These are phyloP conservation scores for Flaveria floridana DNA, from an alignment of 140 eudicot species.

Conservation along the genomic window DNA sequence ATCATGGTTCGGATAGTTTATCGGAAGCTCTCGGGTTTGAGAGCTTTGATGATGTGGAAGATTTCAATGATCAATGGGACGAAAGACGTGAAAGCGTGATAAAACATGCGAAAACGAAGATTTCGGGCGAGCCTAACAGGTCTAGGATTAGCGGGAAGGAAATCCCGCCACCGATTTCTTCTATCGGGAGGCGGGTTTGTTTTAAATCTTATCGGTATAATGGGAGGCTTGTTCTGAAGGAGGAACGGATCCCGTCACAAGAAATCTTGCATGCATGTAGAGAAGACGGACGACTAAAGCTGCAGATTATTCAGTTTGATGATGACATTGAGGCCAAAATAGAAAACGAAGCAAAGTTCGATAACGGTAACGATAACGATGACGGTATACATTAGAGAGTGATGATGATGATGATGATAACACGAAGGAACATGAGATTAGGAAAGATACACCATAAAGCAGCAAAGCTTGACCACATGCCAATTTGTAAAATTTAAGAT, in stretches of 20 bases:
- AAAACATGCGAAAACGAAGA: constrained; percentile 25
- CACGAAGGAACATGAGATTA: constrained; percentile 28
- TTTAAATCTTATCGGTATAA: constrained; percentile 59
- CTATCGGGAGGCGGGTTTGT: constrained; percentile 66
- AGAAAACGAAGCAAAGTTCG: constrained; percentile 28
- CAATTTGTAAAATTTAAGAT: constrained; percentile 25
- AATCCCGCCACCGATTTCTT: constrained; percentile 84
- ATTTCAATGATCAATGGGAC: constrained; percentile 34
- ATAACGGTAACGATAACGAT: constrained; percentile 11
- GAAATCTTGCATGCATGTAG: constrained; percentile 72
- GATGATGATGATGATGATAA: constrained; percentile 25
- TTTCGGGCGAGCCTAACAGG: constrained; percentile 29
- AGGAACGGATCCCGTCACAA: constrained; percentile 55
- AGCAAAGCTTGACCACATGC: constrained; percentile 25
- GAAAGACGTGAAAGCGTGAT: constrained; percentile 15
- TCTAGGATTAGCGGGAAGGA: constrained; percentile 39
- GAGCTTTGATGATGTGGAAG: constrained; percentile 59
- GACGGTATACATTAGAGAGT: not conserved
- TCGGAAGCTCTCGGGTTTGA: constrained; percentile 64
- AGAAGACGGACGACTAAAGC: constrained; percentile 78
- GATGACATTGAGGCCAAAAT: constrained; percentile 45
- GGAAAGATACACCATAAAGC: constrained; percentile 25
- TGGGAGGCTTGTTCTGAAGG: constrained; percentile 78
- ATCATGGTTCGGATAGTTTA: constrained; percentile 43
- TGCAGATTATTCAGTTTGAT: constrained; percentile 59